Conservation (phyloP, 257 asterid genomes). For the Phtheirospermum japonicum region DNA sequence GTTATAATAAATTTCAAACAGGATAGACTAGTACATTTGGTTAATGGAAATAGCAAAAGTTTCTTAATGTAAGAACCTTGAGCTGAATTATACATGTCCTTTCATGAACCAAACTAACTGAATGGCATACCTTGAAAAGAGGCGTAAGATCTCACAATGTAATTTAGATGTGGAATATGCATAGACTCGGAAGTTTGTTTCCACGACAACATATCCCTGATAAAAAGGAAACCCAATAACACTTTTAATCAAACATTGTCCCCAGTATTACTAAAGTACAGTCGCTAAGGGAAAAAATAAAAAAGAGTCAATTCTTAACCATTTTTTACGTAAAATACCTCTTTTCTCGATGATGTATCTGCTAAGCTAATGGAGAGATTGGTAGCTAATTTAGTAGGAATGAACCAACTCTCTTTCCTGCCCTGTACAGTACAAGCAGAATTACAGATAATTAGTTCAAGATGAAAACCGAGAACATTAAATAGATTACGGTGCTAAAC, state of each 20-base stretch:
- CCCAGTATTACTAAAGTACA: slow-evolving; percentile 5
- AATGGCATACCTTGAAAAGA: slow-evolving; percentile 74
- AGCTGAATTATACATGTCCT: too few relatives aligned
- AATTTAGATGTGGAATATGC: slow-evolving; percentile 91
- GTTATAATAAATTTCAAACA: too few relatives aligned
- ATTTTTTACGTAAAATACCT: slow-evolving; percentile 40
- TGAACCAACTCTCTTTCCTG: slow-evolving; percentile 91
- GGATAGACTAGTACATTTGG: too few relatives aligned
- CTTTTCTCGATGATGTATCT: slow-evolving; percentile 80
- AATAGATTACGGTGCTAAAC: background rate
- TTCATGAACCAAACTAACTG: background rate
- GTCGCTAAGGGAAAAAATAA: slow-evolving; percentile 4
- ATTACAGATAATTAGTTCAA: slow-evolving; percentile 19
- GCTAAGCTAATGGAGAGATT: slow-evolving; percentile 94
- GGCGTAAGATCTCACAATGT: slow-evolving; percentile 91
- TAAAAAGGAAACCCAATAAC: slow-evolving; percentile 19
- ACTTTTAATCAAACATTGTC: slow-evolving; percentile 14
- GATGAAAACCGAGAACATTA: slow-evolving; percentile 14
- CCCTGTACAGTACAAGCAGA: slow-evolving; percentile 51
- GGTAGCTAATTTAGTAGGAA: slow-evolving; percentile 94
- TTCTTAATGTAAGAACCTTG: too few relatives aligned
- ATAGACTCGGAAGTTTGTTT: slow-evolving; percentile 89
- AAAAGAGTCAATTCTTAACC: slow-evolving; percentile 4
- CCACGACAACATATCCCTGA: slow-evolving; percentile 96
- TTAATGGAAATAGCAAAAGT: too few relatives aligned